These are phyloP conservation scores for Lantana camara DNA, from an alignment of 257 asterid species.

Conservation along the genomic window DNA sequence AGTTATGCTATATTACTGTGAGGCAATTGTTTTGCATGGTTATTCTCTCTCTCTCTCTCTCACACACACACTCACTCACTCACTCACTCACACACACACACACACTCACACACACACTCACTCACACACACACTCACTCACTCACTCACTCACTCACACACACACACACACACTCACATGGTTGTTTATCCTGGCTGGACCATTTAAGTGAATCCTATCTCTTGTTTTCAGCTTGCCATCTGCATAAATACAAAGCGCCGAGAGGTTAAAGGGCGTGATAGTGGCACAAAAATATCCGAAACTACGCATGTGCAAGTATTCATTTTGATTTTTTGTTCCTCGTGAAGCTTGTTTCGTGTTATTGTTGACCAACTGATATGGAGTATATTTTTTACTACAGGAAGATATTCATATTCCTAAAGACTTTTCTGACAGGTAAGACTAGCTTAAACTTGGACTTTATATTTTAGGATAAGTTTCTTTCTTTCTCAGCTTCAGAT, in stretches of 20 bases:
- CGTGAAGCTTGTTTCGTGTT: slow-evolving; percentile 25
- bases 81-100: no score
- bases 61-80: not conserved
- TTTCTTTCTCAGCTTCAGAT: slow-evolving; percentile 5
- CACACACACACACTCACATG: no score
- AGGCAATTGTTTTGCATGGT: not conserved
- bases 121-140: no score
- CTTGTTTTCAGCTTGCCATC: slow-evolving; percentile 68
- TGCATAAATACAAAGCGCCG: slow-evolving; percentile 66
- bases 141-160: no score
- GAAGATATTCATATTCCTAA: slow-evolving; percentile 42
- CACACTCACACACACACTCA: no score
- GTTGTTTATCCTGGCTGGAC: slow-evolving; percentile 2
- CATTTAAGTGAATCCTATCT: slow-evolving; percentile 25
- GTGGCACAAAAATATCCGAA: slow-evolving; percentile 37
- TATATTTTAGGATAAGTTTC: slow-evolving; percentile 7
- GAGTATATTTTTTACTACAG: slow-evolving; percentile 38
- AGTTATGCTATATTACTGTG: not conserved
- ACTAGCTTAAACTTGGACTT: no score
- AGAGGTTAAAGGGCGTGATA: slow-evolving; percentile 44
- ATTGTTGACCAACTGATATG: slow-evolving; percentile 20
- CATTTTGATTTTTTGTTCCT: slow-evolving; percentile 29
- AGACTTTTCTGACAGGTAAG: slow-evolving; percentile 60
- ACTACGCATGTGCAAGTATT: slow-evolving; percentile 41
- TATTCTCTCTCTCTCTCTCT: not conserved